Evolutionary conservation across 352 stramenopile genomes (phyloP).

Genomic region (Globisporangium acanthophoron): DNA sequence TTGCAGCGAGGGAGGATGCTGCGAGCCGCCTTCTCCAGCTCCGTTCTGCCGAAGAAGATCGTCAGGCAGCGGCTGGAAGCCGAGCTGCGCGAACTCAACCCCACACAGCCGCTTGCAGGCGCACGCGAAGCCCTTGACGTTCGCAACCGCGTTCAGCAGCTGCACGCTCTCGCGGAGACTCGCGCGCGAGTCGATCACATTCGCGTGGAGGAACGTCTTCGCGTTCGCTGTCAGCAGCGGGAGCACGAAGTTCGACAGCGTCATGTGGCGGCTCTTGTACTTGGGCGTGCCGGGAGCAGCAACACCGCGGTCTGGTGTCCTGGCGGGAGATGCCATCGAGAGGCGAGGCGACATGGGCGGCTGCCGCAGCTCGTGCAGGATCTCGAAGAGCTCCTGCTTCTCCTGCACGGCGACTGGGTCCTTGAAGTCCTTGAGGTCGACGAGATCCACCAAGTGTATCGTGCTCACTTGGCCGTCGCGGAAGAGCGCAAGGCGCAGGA

Average conservation of each 20-base stretch:
- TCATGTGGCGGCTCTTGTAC: constrained; percentile 18
- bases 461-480: constrained; percentile 55
- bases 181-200: constrained; percentile 63
- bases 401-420: constrained; percentile 37
- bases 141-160: constrained; percentile 58
- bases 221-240: constrained; percentile 56
- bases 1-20: background rate
- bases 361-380: constrained; percentile 41
- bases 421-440: constrained; percentile 58
- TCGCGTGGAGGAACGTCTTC: constrained; percentile 58
- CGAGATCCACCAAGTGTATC: constrained; percentile 55
- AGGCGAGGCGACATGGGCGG: constrained; percentile 10
- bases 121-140: constrained; percentile 50
- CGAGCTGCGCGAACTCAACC: constrained; percentile 41
- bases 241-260: constrained; percentile 55
- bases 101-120: constrained; percentile 45
- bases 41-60: constrained; percentile 12
- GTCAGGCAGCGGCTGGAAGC: constrained; percentile 30
- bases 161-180: constrained; percentile 57
- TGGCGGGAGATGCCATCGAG: background rate
- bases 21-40: background rate
- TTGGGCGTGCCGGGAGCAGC: constrained; percentile 1
- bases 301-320: background rate
- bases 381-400: constrained; percentile 56
- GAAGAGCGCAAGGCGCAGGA: constrained; percentile 63